These are phyloP conservation scores for Teunomyces funiuensis DNA, from an alignment of 805 yeast genomes.

Conservation along the genomic window DNA sequence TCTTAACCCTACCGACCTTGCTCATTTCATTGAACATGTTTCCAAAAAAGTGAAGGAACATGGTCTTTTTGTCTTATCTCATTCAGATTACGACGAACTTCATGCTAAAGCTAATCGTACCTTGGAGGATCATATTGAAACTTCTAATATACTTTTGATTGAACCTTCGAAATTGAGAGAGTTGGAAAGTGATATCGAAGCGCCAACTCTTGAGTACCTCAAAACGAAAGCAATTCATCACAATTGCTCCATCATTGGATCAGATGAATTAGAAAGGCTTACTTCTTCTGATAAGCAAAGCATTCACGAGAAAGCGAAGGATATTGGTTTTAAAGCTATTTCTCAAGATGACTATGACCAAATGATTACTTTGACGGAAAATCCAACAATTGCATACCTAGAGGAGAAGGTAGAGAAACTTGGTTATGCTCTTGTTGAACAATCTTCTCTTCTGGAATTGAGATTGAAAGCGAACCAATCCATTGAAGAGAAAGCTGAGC, in stretches of 20 bases:
- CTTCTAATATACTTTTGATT: slow-evolving; percentile 15
- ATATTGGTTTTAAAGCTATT: slow-evolving; percentile 14
- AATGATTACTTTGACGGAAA: slow-evolving; percentile 7
- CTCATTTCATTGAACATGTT: not conserved
- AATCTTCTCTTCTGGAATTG: not conserved
- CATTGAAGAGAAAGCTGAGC: slow-evolving; percentile 15
- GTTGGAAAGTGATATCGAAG: slow-evolving; percentile 11
- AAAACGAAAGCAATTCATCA: slow-evolving; percentile 15
- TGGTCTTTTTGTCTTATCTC: slow-evolving; percentile 14
- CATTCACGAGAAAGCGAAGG: slow-evolving; percentile 10
- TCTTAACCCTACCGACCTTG: slow-evolving; percentile 15
- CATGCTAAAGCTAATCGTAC: slow-evolving; percentile 12
- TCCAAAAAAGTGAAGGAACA: slow-evolving; percentile 22
- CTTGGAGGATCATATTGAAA: slow-evolving; percentile 14
- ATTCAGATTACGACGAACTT: slow-evolving; percentile 17
- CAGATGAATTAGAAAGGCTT: slow-evolving; percentile 13
- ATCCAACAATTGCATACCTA: slow-evolving; percentile 33
- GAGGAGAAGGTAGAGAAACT: slow-evolving; percentile 19
- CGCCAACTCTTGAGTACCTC: slow-evolving; percentile 17
- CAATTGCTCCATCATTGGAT: slow-evolving; percentile 10
- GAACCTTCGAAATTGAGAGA: slow-evolving; percentile 20
- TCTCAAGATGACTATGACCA: slow-evolving; percentile 11
- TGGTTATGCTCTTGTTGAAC: slow-evolving; percentile 10
- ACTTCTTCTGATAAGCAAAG: slow-evolving; percentile 9
- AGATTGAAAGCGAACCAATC: slow-evolving; percentile 11